Percentiles rank a stretch among this genome's conserved stretches.
phyloP scores from a whole-genome alignment of 108 stramenopile species.

The Skeletonema marinoi region DNA sequence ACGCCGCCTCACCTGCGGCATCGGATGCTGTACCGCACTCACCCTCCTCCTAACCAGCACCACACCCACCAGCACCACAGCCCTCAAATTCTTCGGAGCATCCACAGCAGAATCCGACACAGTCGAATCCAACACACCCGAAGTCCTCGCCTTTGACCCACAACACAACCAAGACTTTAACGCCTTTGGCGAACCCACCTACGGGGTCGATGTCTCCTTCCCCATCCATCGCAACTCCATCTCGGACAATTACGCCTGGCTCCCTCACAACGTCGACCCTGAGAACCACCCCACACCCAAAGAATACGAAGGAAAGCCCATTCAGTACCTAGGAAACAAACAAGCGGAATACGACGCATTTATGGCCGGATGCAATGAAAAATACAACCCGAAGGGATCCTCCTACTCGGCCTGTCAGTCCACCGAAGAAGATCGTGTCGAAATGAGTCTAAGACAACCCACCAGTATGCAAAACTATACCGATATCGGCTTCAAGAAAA shows the following conservation, averaged over 20 bases:
- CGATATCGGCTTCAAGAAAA: constrained; percentile 65
- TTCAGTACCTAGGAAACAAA: constrained; percentile 71
- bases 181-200: constrained; percentile 45
- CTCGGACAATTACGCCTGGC: constrained; percentile 79
- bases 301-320: constrained; percentile 57
- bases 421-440: constrained; percentile 77
- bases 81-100: neutral
- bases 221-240: constrained; percentile 73
- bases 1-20: neutral
- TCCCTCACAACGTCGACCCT: constrained; percentile 75
- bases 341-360: constrained; percentile 60
- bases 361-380: constrained; percentile 57
- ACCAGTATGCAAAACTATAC: constrained; percentile 79
- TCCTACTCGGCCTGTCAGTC: constrained; percentile 29
- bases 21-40: neutral
- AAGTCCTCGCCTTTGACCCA: neutral
- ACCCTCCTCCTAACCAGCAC: neutral
- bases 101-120: neutral
- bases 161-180: constrained; percentile 19
- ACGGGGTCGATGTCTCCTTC: constrained; percentile 86
- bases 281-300: constrained; percentile 41
- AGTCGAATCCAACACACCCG: neutral
- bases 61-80: neutral
- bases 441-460: constrained; percentile 81
- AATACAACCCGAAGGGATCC: constrained; percentile 36